Conservation (phyloP, 75 land plant species). For the Azolla pinnata region DNA sequence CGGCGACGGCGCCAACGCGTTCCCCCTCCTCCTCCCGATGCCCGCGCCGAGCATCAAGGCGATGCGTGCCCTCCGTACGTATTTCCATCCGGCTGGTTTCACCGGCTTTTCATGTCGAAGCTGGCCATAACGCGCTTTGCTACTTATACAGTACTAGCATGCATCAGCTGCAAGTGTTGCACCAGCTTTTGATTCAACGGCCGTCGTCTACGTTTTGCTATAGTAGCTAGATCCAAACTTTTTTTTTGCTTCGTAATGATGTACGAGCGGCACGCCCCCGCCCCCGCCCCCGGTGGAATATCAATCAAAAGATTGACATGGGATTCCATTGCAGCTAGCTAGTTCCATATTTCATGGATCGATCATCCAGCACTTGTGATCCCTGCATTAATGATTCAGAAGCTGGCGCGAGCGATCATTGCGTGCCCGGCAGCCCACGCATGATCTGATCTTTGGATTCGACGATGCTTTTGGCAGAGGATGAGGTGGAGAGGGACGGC, state of each 20-base stretch:
- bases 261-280: too few species aligned
- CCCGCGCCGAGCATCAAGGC: not conserved
- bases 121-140: too few species aligned
- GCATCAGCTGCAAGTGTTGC: too few species aligned
- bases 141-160: too few species aligned
- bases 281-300: too few species aligned
- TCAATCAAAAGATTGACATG: too few species aligned
- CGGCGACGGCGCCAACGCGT: conserved; percentile 19
- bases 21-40: conserved; percentile 2
- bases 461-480: conserved; percentile 23
- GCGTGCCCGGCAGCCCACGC: not conserved
- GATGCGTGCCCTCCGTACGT: conserved; percentile 4
- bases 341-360: too few species aligned
- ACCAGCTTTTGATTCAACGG: not conserved
- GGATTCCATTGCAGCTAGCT: too few species aligned
- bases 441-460: not conserved
- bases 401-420: not conserved
- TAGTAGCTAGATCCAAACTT: too few species aligned
- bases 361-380: not conserved
- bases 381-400: not conserved
- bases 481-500: conserved; percentile 7
- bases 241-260: too few species aligned
- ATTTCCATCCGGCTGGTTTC: not conserved
- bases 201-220: not conserved
- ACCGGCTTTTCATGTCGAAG: too few species aligned